Conservation (phyloP, 257 asterid species). For the Solanum chiquidenum region DNA sequence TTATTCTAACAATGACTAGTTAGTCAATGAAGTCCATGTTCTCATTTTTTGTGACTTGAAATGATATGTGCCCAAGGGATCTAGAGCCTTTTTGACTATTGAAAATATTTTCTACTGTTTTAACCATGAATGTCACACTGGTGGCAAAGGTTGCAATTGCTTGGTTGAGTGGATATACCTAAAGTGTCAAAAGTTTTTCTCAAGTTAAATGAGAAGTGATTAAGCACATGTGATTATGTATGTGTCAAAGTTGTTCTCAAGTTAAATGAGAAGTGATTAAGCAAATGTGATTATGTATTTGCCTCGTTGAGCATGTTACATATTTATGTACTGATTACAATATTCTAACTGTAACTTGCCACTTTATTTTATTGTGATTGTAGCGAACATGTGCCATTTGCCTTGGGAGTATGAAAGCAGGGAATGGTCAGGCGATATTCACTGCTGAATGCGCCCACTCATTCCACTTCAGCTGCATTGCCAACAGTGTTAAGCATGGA, state of each 20-base stretch:
- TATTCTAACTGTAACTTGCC: background rate
- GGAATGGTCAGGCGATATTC: slow-evolving; percentile 28
- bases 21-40: background rate
- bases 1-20: background rate
- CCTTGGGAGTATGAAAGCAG: slow-evolving; percentile 13
- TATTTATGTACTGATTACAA: background rate
- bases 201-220: background rate
- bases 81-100: background rate
- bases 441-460: slow-evolving; percentile 32
- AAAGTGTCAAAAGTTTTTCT: background rate
- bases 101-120: background rate
- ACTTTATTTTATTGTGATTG: background rate
- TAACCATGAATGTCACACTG: background rate
- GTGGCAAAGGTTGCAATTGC: background rate
- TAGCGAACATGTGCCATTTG: slow-evolving; percentile 30
- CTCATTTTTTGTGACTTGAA: background rate
- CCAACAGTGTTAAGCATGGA: slow-evolving; percentile 24
- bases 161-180: background rate
- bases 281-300: background rate
- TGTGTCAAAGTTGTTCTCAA: background rate
- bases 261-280: background rate
- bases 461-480: slow-evolving; percentile 27
- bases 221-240: background rate
- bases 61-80: background rate
- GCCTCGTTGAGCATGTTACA: background rate